Base-by-base conservation (phyloP, 371 early-diverging fungal genomes). In the Basidiobolus heterosporus region DNA sequence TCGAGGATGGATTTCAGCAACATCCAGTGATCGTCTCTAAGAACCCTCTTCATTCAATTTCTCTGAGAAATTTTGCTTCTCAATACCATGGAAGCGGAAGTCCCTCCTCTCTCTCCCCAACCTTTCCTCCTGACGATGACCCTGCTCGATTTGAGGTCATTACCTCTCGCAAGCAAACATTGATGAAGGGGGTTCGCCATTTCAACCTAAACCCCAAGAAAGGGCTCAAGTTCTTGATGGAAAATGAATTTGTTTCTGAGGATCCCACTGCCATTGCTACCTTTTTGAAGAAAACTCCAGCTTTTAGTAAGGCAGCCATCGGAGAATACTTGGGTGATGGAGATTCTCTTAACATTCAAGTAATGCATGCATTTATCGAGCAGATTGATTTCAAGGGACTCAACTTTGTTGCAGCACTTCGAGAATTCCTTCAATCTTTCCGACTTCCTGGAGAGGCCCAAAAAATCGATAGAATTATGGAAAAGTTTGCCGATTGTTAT, bases 401-500 rank as follows among this genome's bases (percentile, higher is more conserved):
- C 69, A 57, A 57, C 4, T 85, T 97, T 61, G 80, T 86, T 0
- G 74, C 81, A 18, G 92, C 96, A 8, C 57, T 98, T 7, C 69
- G 98, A 11, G 55, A 57, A n/a, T 93, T 91, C 54, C 64, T 98
- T 23, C 85, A 91, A 60, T 57, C 73, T n/a, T 98, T 98, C 74
- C 68, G 96, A 36, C 70, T 98, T 22, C 94, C 94, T 1, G 97
- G 97, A 24, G 99, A 98, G 64, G 77, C 88, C n/a, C 96, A 95
- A 63, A 89, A 93, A 63, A 97, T 97, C 58, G 96, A 98, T 61
- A 73, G 99, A 18, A 89, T 94, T 50, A 91, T 98, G 85, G 71
- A 85, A 5, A 93, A 91, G 59, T 98, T 96, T 72, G 94, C 93
- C 30, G 88, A 91, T 58, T 72, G 88, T 21, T 98, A 84, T 56